Conservation (phyloP, 2,329 filamentous ascomycete genomes). For the Diatrype stigma region DNA sequence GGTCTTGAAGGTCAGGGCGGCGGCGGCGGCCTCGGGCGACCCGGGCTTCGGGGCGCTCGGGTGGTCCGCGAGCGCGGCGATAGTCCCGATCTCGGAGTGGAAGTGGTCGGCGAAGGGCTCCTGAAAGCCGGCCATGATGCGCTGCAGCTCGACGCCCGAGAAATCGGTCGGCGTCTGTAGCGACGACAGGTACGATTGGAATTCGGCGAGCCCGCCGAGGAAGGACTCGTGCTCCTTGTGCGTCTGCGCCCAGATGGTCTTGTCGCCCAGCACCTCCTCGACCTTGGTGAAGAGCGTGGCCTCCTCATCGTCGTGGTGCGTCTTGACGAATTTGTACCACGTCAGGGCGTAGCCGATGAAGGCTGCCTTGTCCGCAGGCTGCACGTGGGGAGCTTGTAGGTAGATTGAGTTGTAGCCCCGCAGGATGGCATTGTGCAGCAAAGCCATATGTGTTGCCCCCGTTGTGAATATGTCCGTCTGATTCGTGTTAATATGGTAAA, state of each 20-base stretch:
- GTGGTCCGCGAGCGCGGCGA: conserved; percentile 45
- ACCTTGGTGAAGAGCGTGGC: conserved; percentile 51
- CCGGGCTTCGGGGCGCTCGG: conserved; percentile 45
- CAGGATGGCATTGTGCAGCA: conserved; percentile 60
- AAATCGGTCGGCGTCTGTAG: conserved; percentile 39
- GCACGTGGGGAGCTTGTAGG: conserved; percentile 51
- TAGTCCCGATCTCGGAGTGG: conserved; percentile 51
- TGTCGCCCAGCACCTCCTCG: conserved; percentile 46
- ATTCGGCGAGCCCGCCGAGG: conserved; percentile 45
- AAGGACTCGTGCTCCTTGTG: conserved; percentile 53
- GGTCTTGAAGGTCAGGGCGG: conserved; percentile 49
- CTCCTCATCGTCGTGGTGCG: conserved; percentile 60
- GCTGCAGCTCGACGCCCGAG: conserved; percentile 39
- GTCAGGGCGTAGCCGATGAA: conserved; percentile 56
- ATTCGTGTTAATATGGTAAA: not conserved
- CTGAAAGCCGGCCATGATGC: conserved; percentile 48
- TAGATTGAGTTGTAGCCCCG: conserved; percentile 62
- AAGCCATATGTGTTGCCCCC: conserved; percentile 57
- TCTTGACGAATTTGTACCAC: conserved; percentile 56
- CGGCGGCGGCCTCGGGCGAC: conserved; percentile 40
- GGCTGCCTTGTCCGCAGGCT: conserved; percentile 46
- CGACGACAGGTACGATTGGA: conserved; percentile 47
- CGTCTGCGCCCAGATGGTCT: conserved; percentile 47
- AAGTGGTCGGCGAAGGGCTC: conserved; percentile 50
- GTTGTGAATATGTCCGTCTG: conserved; percentile 55